phyloP scores from a whole-genome alignment of 352 stramenopile species.

The Plasmopara viticola region DNA sequence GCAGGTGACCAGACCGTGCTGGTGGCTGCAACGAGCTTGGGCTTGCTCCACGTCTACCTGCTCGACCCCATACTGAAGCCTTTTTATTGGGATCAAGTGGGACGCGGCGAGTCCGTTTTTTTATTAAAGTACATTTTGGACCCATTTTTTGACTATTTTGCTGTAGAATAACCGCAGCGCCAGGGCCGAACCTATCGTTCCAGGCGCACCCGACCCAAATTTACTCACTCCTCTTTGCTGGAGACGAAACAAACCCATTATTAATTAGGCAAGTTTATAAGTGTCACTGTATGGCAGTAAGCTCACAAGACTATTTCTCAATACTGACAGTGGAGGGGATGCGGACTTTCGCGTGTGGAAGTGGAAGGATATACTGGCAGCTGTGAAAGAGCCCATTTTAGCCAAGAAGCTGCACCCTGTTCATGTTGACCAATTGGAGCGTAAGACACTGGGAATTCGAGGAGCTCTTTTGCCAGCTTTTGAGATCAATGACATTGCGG shows the following conservation, averaged over 20 bases:
- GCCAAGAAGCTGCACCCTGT: conserved; percentile 28
- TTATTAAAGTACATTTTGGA: conserved; percentile 2
- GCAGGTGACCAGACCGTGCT: conserved; percentile 33
- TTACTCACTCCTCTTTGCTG: conserved; percentile 66
- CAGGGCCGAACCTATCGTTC: conserved; percentile 50
- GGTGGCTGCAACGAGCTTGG: conserved; percentile 59
- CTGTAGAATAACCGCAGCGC: conserved; percentile 33
- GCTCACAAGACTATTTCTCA: conserved; percentile 4
- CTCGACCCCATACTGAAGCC: conserved; percentile 39
- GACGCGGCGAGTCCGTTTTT: conserved; percentile 24
- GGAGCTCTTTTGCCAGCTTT: conserved; percentile 48
- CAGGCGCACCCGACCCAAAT: conserved; percentile 66
- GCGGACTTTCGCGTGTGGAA: conserved; percentile 72
- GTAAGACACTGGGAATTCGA: conserved; percentile 49
- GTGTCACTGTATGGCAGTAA: conserved; percentile 4
- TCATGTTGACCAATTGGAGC: conserved; percentile 47
- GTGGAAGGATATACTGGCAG: conserved; percentile 57
- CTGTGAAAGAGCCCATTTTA: conserved; percentile 22
- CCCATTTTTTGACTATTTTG: conserved; percentile 7
- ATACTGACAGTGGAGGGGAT: conserved; percentile 46
- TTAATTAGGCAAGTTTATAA: conserved; percentile 43
- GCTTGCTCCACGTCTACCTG: conserved; percentile 52
- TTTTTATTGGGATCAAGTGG: conserved; percentile 44
- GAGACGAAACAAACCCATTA: conserved; percentile 41
- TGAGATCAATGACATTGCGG: conserved; percentile 63